Evolutionary conservation across 2,329 filamentous ascomycete genomes (phyloP), one percentile per base, ranked within the genome.

Genomic region (Metarhizium album): DNA sequence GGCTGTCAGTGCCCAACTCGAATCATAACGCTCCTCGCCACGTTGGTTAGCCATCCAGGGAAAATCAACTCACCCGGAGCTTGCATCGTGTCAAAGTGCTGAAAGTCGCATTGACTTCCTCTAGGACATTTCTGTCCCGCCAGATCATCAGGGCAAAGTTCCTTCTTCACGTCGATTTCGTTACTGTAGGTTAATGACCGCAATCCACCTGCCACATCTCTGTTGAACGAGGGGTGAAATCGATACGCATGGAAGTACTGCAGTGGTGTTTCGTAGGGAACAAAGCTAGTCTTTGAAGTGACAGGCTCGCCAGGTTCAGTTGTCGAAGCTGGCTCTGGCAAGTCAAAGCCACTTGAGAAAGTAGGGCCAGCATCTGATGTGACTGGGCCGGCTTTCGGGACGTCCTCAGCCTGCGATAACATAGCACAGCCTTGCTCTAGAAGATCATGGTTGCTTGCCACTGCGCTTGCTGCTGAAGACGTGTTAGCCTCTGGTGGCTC

Each of bases 131-230:
- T 72, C 54, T 82, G 81, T 48, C 82, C 83, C 46, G 76, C 74
- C 55, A 87, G 71, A 67, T 95, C 87, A 60, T 80, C 84, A 37
- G 82, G 84, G 67, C 93, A 98, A 46, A 97, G 63, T 54, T 80
- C 78, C 59, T 79, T 83, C 54, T 80, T 75, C 23, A 83, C 75
- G 64, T 96, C 83, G 68, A 98, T 95, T 59, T 83, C 84, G 68
- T 95, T 87, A 70, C 88, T 96, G 71, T 91, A 97, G 42, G 90
- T 97, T 72, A 94, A 76, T 56, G 93, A 97, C 63, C 86, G 84
- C 63, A 90, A 84, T 42, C 91, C 91, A 55, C 84, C 85, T 51
- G 80, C 65, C 52, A 95, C 82, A 51, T 80, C 73, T 47, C 84
- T 67, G 57, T 75, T 72, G 69, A 83, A 97, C 48, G 79, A 74